Conservation (phyloP, 768 basidiomycete genomes). For the Pleurotus tuber-regium region DNA sequence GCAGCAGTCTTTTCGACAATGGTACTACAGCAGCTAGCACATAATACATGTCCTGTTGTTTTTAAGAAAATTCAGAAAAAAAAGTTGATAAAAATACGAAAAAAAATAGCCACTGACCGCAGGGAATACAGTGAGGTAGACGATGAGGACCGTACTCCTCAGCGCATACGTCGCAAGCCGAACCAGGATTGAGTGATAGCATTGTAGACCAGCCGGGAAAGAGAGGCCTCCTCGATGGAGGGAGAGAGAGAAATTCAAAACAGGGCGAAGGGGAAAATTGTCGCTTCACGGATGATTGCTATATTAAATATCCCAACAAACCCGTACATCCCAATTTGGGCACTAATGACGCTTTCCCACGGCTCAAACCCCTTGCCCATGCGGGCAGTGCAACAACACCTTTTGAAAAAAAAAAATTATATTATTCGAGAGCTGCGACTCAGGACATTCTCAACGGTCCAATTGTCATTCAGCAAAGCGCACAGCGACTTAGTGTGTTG, state of each 20-base stretch:
- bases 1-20: slow-evolving; percentile 80
- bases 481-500: neutral
- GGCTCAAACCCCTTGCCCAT: slow-evolving; percentile 4
- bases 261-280: slow-evolving; percentile 40
- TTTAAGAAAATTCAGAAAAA: slow-evolving; percentile 23
- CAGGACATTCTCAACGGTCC: neutral
- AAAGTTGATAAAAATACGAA: slow-evolving; percentile 18
- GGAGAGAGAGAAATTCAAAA: slow-evolving; percentile 35
- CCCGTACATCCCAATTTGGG: slow-evolving; percentile 7
- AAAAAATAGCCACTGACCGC: slow-evolving; percentile 54
- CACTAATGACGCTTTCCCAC: slow-evolving; percentile 2
- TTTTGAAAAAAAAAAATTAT: neutral
- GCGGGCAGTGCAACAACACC: slow-evolving; percentile 3
- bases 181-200: slow-evolving; percentile 82
- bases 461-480: neutral
- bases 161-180: slow-evolving; percentile 87
- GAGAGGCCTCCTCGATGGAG: slow-evolving; percentile 33
- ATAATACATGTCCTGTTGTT: slow-evolving; percentile 72
- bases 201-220: slow-evolving; percentile 49
- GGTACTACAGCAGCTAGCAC: slow-evolving; percentile 71
- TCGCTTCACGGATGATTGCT: slow-evolving; percentile 9
- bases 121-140: slow-evolving; percentile 78
- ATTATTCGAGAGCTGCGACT: too few relatives aligned
- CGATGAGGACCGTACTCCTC: slow-evolving; percentile 78
- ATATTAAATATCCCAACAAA: slow-evolving; percentile 8